Conservation (phyloP, 2,329 filamentous ascomycete genomes). For the Nemania sp. region DNA sequence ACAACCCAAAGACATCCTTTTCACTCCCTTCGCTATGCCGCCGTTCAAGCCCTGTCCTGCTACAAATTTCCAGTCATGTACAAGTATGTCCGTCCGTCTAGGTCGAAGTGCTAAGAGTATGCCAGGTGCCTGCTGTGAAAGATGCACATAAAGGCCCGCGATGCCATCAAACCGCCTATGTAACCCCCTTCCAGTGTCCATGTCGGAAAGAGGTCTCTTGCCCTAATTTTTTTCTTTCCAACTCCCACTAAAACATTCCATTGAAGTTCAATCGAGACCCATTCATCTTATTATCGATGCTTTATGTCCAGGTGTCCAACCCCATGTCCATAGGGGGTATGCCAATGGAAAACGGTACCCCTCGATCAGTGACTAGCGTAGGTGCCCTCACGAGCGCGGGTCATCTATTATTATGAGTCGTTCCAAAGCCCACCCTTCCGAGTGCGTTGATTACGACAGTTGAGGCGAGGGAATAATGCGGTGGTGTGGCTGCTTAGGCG, state of each 20-base stretch:
- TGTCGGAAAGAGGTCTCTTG: constrained; percentile 42
- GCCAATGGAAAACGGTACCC: constrained; percentile 50
- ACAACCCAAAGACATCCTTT: constrained; percentile 52
- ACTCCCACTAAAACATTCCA: constrained; percentile 55
- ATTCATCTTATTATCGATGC: constrained; percentile 34
- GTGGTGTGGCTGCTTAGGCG: constrained; percentile 56
- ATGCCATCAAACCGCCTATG: constrained; percentile 44
- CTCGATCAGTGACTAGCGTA: constrained; percentile 53
- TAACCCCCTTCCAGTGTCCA: constrained; percentile 41
- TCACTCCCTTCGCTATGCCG: constrained; percentile 55
- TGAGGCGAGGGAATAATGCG: constrained; percentile 30
- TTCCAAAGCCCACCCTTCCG: constrained; percentile 54
- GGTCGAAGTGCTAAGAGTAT: constrained; percentile 49
- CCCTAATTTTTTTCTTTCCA: constrained; percentile 56
- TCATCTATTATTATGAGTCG: constrained; percentile 49
- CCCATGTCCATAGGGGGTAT: constrained; percentile 33
- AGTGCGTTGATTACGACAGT: constrained; percentile 53
- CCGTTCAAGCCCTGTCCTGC: constrained; percentile 49
- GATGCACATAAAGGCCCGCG: constrained; percentile 42
- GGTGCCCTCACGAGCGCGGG: constrained; percentile 16
- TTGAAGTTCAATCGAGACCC: constrained; percentile 44
- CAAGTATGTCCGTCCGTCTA: constrained; percentile 48
- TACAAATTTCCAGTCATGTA: constrained; percentile 52
- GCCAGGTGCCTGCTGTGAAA: constrained; percentile 47
- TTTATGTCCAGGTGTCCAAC: constrained; percentile 26